phyloP scores from a whole-genome alignment of 495 filamentous ascomycete genomes.

The Endocarpon pusillum region DNA sequence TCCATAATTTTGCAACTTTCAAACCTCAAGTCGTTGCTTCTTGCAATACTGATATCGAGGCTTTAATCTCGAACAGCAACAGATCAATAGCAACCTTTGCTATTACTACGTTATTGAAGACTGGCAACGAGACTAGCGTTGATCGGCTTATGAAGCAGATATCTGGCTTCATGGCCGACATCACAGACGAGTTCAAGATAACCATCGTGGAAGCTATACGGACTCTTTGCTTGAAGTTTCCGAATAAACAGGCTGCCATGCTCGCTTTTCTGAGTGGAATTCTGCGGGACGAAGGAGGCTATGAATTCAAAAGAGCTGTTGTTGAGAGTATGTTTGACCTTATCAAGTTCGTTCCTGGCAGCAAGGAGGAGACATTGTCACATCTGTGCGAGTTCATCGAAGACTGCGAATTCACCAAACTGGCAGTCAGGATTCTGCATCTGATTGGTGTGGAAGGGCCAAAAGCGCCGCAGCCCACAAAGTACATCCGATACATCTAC shows the following conservation, averaged over 20 bases:
- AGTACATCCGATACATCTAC: conserved; percentile 99
- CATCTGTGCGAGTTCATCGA: conserved; percentile 99
- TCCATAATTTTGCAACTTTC: conserved; percentile 89
- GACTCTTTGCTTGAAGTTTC: conserved; percentile 93
- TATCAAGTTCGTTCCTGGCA: conserved; percentile 96
- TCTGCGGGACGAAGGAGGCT: conserved; percentile 88
- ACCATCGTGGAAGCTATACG: conserved; percentile 97
- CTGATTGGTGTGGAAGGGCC: conserved; percentile 87
- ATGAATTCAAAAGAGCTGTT: conserved; percentile 93
- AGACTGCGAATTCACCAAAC: conserved; percentile 97
- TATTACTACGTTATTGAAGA: conserved; percentile 94
- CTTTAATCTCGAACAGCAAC: conserved; percentile 88
- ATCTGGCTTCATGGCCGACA: conserved; percentile 91
- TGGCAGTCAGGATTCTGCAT: conserved; percentile 88
- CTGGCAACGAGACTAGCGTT: conserved; percentile 90
- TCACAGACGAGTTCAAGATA: conserved; percentile 98
- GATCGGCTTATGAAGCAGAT: conserved; percentile 98
- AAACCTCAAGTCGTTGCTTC: conserved; percentile 81
- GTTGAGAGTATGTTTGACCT: conserved; percentile 99
- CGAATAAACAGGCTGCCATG: conserved; percentile 95
- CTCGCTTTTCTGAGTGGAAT: conserved; percentile 90
- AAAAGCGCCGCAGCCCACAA: conserved; percentile 87
- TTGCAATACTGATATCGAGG: conserved; percentile 95
- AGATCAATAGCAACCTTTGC: conserved; percentile 96
- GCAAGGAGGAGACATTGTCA: conserved; percentile 90